Base-by-base conservation (phyloP, 2,329 filamentous ascomycete genomes). In the Davidsoniella australis region DNA sequence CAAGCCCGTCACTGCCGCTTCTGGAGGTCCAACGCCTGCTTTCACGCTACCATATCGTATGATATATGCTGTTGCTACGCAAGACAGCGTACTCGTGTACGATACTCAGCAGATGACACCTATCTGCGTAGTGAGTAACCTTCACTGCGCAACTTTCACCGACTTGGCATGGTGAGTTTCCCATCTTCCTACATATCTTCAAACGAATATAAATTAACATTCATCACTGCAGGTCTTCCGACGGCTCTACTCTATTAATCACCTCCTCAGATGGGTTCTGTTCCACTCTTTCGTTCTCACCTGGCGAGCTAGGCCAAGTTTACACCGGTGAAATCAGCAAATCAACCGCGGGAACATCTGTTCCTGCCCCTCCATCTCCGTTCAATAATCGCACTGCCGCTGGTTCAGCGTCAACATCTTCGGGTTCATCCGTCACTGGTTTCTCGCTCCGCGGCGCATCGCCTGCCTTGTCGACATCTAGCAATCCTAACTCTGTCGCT, bases 241-340 rank as follows among this genome's bases (percentile, higher is more conserved):
- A 75, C 51, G 72, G 72, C 33, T 58, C 64, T 26, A 71, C 69
- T 1, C 68, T 98, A 18, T 71, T 98, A 45, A 93, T 98, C 67
- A 91, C 87, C n/a, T 98, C 91, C 0, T 95, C 91, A 0, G 91
- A 98, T 63, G 91, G 91, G 0, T 98, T 96, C 67, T 98, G 91
- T 63, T 98, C 91, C 0, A 82, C 85, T 0, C 69, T 98, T 5
- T 83, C 87, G 0, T 98, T 98, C 60, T 65, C 76, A 1, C 69
- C 82, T 2, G 85, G 85, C 7, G 91, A 98, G 62, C 69, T 98
- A 1, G 91, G 91, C 10, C 80, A 89, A 55, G 66, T 78, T 4
- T 93, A 93, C 62, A 80, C 78, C 7, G 81, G 80, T 29, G 78
- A 85, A 78, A 80, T 4, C 71, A 68, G 46, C 79, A 83, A 56